Evolutionary conservation across 2,329 filamentous ascomycete species (phyloP).

Genomic region (Xylaria sp.): DNA sequence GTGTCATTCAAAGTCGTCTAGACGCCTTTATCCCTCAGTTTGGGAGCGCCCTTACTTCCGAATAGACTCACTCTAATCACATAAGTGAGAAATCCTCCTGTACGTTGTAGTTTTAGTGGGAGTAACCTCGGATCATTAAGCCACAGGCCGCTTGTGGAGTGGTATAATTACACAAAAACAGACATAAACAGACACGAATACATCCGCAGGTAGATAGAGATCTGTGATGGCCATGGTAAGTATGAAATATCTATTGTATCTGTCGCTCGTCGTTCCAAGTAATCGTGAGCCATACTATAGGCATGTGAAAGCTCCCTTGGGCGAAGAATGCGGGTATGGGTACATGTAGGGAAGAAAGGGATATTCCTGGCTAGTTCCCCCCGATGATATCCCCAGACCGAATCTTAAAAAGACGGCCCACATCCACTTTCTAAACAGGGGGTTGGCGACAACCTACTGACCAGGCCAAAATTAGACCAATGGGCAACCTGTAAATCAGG

Average conservation of each 20-base stretch:
- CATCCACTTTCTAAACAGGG: conserved; percentile 11
- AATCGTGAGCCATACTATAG: neutral
- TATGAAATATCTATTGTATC: neutral
- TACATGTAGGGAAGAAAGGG: conserved; percentile 16
- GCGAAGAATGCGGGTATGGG: conserved; percentile 10
- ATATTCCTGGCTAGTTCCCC: conserved; percentile 16
- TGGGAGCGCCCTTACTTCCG: conserved; percentile 1
- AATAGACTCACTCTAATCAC: conserved; percentile 12
- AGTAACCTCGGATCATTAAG: conserved; percentile 11
- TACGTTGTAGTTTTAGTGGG: neutral
- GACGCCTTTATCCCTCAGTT: conserved; percentile 19
- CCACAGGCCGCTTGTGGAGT: conserved; percentile 4
- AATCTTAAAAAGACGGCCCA: conserved; percentile 23
- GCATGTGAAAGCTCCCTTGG: conserved; percentile 29
- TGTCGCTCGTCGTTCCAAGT: neutral
- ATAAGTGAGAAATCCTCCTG: conserved; percentile 4
- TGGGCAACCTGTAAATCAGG: conserved; percentile 2
- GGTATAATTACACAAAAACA: neutral
- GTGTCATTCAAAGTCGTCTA: neutral
- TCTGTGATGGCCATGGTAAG: neutral
- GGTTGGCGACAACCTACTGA: conserved; percentile 6
- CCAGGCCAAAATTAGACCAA: conserved; percentile 25
- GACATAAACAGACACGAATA: neutral
- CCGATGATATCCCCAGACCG: conserved; percentile 30
- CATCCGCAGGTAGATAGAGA: neutral